A percentile compares a stretch with the other conserved stretches of the same genome.
Conservation (phyloP, 192 early-diverging fungal species). For the Geranomyces variabilis region DNA sequence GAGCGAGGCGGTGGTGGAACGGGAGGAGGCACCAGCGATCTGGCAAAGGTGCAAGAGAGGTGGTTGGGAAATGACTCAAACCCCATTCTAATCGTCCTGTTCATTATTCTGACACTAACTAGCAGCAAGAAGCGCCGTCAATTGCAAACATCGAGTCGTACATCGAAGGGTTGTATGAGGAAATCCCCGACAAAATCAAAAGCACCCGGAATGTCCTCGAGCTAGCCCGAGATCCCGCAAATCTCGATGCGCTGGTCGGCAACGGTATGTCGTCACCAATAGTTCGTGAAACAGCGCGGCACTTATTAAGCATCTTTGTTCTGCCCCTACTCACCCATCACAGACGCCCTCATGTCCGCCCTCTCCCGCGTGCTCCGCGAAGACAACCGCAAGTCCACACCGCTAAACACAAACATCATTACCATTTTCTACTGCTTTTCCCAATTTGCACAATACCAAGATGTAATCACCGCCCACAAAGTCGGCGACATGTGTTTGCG, state of each 20-base stretch:
- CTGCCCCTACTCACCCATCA: no score
- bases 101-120: not conserved
- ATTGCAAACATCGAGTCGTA: conserved; percentile 51
- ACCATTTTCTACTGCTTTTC: conserved; percentile 64
- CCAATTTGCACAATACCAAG: conserved; percentile 56
- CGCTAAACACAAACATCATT: conserved; percentile 61
- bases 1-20: conserved; percentile 18
- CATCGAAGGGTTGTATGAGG: conserved; percentile 60
- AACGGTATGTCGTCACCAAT: conserved; percentile 39
- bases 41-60: not conserved
- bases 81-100: not conserved
- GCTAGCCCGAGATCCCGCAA: conserved; percentile 49
- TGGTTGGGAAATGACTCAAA: not conserved
- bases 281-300: no score
- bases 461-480: conserved; percentile 59
- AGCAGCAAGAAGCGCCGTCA: conserved; percentile 35
- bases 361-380: conserved; percentile 61
- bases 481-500: conserved; percentile 63
- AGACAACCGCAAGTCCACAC: conserved; percentile 54
- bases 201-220: conserved; percentile 52
- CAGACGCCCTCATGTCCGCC: conserved; percentile 51
- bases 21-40: not conserved
- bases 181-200: conserved; percentile 55
- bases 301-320: no score
- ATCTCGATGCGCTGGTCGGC: conserved; percentile 45